Evolutionary conservation across 225 moss, liverwort and hornwort genomes (phyloP).

Genomic region (Marchantia paleacea): DNA sequence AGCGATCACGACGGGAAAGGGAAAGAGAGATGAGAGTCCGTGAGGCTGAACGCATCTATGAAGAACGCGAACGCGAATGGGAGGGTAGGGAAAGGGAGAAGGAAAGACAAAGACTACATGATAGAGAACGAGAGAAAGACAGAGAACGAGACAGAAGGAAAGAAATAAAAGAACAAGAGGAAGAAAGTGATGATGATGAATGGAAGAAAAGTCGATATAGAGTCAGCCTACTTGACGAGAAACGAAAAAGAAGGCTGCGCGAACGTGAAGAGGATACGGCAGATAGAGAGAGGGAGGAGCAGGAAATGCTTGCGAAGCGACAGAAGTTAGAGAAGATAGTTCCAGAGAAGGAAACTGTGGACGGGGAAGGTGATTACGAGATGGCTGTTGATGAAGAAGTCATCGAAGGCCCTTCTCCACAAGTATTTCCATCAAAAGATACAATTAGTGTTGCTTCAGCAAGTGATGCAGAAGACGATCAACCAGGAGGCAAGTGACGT

Average conservation of each 20-base stretch:
- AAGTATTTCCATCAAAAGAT: conserved; percentile 38
- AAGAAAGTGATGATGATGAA: conserved; percentile 92
- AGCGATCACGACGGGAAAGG: conserved; percentile 70
- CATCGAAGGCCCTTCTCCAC: conserved; percentile 9
- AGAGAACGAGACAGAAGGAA: conserved; percentile 84
- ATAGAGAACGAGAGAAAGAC: conserved; percentile 91
- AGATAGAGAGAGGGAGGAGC: conserved; percentile 70
- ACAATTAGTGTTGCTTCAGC: conserved; percentile 50
- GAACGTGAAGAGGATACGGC: conserved; percentile 83
- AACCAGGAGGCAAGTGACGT: conserved; percentile 40
- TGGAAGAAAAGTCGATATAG: conserved; percentile 76
- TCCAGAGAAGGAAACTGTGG: conserved; percentile 36
- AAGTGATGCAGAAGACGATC: conserved; percentile 77
- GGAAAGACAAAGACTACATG: conserved; percentile 68
- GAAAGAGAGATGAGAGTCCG: conserved; percentile 77
- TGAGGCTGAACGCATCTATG: conserved; percentile 80
- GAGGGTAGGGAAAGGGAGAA: conserved; percentile 87
- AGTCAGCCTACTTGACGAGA: conserved; percentile 65
- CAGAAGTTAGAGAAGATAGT: conserved; percentile 50
- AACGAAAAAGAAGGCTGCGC: conserved; percentile 71
- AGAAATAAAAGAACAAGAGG: conserved; percentile 93
- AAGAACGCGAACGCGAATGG: conserved; percentile 90
- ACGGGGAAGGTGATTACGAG: conserved; percentile 55
- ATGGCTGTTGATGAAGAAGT: conserved; percentile 45
- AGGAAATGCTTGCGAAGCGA: conserved; percentile 60